Evolutionary conservation across 2,329 filamentous ascomycete genomes (phyloP).

Genomic region (Westerdykella aurantiaca): DNA sequence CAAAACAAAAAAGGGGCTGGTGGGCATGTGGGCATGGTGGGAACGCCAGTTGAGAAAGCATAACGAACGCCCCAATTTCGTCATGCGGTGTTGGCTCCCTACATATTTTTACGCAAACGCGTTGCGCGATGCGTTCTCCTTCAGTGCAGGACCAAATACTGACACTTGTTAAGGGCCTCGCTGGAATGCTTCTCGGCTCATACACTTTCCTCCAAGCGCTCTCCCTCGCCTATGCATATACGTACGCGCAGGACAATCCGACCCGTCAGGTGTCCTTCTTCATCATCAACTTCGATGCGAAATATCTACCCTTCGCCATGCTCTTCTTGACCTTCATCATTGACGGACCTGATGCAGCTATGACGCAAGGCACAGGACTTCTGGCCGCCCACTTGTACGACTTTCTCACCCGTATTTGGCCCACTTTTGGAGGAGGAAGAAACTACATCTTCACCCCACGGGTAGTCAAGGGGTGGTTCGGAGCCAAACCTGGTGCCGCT

Average conservation of each 20-base stretch:
- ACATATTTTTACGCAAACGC: conserved; percentile 43
- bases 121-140: conserved; percentile 2
- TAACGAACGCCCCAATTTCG: conserved; percentile 51
- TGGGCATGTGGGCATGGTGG: conserved; percentile 49
- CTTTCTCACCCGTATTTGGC: conserved; percentile 83
- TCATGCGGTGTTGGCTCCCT: conserved; percentile 59
- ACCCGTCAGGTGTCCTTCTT: conserved; percentile 71
- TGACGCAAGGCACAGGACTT: conserved; percentile 69
- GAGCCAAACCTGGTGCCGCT: conserved; percentile 41
- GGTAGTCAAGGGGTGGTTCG: conserved; percentile 64
- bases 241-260: conserved; percentile 77
- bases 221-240: conserved; percentile 76
- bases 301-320: conserved; percentile 75
- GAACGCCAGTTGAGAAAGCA: conserved; percentile 49
- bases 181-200: conserved; percentile 49
- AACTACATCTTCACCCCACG: conserved; percentile 70
- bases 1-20: conserved; percentile 43
- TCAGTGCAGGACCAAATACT: conserved; percentile 16
- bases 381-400: conserved; percentile 85
- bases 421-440: conserved; percentile 75
- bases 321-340: conserved; percentile 68
- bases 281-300: conserved; percentile 76
- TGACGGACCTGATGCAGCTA: conserved; percentile 51
- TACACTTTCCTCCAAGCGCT: conserved; percentile 54
- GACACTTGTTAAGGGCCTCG: conserved; percentile 45